Base-by-base conservation (phyloP, 495 filamentous ascomycete genomes). In the Talaromyces nanjingensis region DNA sequence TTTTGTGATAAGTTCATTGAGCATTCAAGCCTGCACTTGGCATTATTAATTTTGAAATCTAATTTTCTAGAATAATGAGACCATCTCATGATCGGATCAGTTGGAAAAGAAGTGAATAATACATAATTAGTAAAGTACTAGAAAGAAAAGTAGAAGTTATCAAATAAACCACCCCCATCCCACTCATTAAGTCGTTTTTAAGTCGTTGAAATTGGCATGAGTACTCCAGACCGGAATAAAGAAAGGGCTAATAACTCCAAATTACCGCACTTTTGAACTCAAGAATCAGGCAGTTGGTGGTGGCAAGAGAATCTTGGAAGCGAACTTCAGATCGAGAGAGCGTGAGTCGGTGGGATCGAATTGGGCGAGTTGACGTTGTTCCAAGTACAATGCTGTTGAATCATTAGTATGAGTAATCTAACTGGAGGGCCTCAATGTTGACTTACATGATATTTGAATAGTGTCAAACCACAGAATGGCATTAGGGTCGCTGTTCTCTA, bases 331-430 rank as follows among this genome's bases (percentile, higher is more conserved):
- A 73, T 91, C 89, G 11, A 89, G 77, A 12, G 86, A 89, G 54
- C 87, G 81, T 4, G 86, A 87, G 67, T 91, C 81, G 2, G 77
- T 78, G 0, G 83, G 83, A 56, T 89, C 86, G 64, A 90, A 91
- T 27, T 71, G 60, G 20, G 79, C 75, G 27, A 70, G 65, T 68
- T 73, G 72, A 14, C 80, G 77, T 65, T 81, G 70, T 71, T 82
- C 76, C 45, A 83, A 75, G 66, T 71, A 77, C 54, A 72, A 66
- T 1, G 76, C 75, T 78, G 45, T 4, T 33, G 14, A 9, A 27
- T 14, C 45, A 67, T 55, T 64, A 47, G 55, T 8, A 20, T 49
- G 7, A 20, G 45, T 49, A 49, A 18, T 49, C 45, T 49, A 2
- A 20, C 18, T 1, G 45, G n/a, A 22, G 29, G 4, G 22, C 9